Percentiles rank a stretch among this genome's conserved stretches.
Evolutionary conservation across 129 eudicot species (phyloP).

Genomic region (Centella asiatica): DNA sequence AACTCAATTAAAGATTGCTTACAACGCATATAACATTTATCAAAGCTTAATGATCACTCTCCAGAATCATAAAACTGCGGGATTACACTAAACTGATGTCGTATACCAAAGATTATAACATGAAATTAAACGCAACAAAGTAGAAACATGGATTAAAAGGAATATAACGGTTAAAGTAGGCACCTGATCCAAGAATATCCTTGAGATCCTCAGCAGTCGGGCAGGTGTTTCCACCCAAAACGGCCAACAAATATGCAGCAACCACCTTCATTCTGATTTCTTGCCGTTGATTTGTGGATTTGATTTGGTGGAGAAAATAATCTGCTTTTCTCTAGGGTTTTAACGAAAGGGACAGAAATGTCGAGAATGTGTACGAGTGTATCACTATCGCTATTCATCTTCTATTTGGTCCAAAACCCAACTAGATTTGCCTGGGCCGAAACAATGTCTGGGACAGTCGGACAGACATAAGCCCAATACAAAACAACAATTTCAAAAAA

Average conservation of each 20-base stretch:
- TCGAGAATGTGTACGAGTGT: too few species aligned
- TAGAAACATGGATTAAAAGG: background rate
- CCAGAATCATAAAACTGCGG: too few species aligned
- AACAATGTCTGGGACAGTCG: too few species aligned
- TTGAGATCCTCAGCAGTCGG: constrained; percentile 60
- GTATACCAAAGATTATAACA: background rate
- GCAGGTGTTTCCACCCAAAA: constrained; percentile 64
- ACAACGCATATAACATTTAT: background rate
- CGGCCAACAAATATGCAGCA: constrained; percentile 78
- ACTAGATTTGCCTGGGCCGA: too few species aligned
- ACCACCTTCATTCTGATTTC: constrained; percentile 61
- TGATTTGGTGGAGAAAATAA: background rate
- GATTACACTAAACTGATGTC: too few species aligned
- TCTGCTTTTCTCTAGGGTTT: background rate
- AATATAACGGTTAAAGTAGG: background rate
- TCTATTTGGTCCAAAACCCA: too few species aligned
- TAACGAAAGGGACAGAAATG: too few species aligned
- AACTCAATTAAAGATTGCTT: background rate
- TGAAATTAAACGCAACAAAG: background rate
- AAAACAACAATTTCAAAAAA: too few species aligned
- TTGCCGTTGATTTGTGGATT: background rate
- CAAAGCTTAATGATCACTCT: too few species aligned
- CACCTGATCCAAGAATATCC: constrained; percentile 63
- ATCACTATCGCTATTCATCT: too few species aligned
- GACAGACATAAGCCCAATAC: too few species aligned